Conservation (phyloP, 1,284 basidiomycete genomes). For the Ganoderma sinense region DNA sequence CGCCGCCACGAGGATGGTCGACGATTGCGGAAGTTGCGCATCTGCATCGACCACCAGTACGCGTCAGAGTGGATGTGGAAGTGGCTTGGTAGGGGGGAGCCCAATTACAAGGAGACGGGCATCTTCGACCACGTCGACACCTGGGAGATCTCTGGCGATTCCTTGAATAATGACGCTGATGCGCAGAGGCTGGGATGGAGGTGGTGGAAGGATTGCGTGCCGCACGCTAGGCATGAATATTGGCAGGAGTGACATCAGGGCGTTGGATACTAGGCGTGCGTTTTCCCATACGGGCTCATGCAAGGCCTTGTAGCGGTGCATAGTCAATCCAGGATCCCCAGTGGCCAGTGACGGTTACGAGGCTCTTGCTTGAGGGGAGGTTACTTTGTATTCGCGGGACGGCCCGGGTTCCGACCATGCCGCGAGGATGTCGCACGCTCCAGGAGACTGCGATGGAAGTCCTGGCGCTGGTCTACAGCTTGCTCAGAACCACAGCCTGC, state of each 20-base stretch:
- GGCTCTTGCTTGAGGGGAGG: no score
- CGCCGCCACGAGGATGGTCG: not conserved
- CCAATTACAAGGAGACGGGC: not conserved
- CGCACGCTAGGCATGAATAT: not conserved
- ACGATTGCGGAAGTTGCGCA: not conserved
- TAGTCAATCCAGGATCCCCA: no score
- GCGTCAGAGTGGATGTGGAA: not conserved
- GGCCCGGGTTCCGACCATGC: constrained; percentile 1
- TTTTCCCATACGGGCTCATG: not conserved
- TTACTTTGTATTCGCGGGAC: not conserved
- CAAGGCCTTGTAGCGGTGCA: no score
- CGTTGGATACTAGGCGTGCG: no score
- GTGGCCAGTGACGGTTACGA: no score
- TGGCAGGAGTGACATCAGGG: not conserved
- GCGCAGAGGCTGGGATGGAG: not conserved
- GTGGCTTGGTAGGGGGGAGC: not conserved
- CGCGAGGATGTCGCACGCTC: constrained; percentile 1
- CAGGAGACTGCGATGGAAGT: not conserved
- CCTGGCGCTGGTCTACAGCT: not conserved
- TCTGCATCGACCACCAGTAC: not conserved
- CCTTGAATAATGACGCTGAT: not conserved
- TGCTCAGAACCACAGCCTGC: not conserved
- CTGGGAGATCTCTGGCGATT: not conserved
- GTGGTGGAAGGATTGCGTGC: not conserved
- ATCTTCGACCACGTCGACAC: not conserved